A percentile compares a stretch with the other conserved stretches of the same genome.
These are phyloP conservation scores for Grosmannia clavigera DNA, from an alignment of 2,329 filamentous ascomycete species.

Conservation along the genomic window DNA sequence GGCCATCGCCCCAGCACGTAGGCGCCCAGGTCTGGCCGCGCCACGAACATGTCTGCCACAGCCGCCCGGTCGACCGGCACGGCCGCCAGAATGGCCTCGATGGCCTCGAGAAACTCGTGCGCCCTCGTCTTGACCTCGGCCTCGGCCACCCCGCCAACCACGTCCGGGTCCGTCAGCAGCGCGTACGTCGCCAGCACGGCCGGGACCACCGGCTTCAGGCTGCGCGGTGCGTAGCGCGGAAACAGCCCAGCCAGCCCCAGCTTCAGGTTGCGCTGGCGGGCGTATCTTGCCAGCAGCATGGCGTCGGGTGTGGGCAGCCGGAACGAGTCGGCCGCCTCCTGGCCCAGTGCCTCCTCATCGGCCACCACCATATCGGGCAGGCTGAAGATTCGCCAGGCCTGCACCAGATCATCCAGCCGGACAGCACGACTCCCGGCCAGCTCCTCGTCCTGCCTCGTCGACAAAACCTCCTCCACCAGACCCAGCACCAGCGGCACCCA, in stretches of 20 bases:
- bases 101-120: conserved; percentile 15
- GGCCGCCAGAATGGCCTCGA: conserved; percentile 12
- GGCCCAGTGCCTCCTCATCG: conserved; percentile 4
- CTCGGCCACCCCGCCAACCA: conserved; percentile 6
- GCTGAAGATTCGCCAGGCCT: conserved; percentile 28
- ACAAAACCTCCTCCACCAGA: conserved; percentile 17
- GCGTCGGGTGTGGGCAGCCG: conserved; percentile 9
- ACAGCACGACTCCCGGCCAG: conserved; percentile 8
- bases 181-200: conserved; percentile 26
- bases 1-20: conserved; percentile 13
- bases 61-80: conserved; percentile 5
- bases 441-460: background rate
- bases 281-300: conserved; percentile 6
- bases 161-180: conserved; percentile 22
- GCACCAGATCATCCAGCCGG: conserved; percentile 26
- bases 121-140: conserved; percentile 11
- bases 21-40: conserved; percentile 10
- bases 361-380: conserved; percentile 15
- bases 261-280: conserved; percentile 11
- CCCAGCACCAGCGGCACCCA: conserved; percentile 24
- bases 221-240: conserved; percentile 17
- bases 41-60: conserved; percentile 12
- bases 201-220: conserved; percentile 18
- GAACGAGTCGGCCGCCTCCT: conserved; percentile 2
- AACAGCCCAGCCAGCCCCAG: conserved; percentile 23